phyloP scores from a whole-genome alignment of 2,329 filamentous ascomycete species.

The Talaromyces funiculosus region DNA sequence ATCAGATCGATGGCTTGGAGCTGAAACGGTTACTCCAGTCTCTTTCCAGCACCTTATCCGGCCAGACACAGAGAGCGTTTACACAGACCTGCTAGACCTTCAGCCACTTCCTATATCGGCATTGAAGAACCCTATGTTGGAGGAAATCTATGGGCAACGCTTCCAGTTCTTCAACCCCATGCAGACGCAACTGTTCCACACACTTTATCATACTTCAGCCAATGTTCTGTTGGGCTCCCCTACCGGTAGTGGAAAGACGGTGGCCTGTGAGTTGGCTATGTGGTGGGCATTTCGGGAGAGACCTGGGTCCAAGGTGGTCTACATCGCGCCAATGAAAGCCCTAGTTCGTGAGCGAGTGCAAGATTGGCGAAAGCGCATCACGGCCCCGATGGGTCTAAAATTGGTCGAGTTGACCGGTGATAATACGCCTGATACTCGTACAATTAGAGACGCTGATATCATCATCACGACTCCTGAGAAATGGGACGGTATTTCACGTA shows the following conservation, averaged over 20 bases:
- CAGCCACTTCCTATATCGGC: slow-evolving; percentile 84
- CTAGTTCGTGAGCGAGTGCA: slow-evolving; percentile 93
- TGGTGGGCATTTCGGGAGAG: slow-evolving; percentile 98
- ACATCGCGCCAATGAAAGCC: slow-evolving; percentile 99
- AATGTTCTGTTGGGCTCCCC: slow-evolving; percentile 94
- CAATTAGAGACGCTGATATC: slow-evolving; percentile 91
- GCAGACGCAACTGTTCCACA: slow-evolving; percentile 98
- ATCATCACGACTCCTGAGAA: slow-evolving; percentile 99
- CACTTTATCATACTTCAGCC: slow-evolving; percentile 82
- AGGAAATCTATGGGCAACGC: slow-evolving; percentile 79
- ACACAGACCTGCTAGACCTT: slow-evolving; percentile 86
- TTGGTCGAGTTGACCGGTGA: slow-evolving; percentile 95
- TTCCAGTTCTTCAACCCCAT: slow-evolving; percentile 99
- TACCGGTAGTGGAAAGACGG: slow-evolving; percentile 94
- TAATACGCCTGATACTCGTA: slow-evolving; percentile 94
- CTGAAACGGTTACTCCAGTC: slow-evolving; percentile 89
- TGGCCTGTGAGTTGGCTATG: slow-evolving; percentile 94
- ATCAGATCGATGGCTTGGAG: slow-evolving; percentile 92
- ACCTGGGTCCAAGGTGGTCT: slow-evolving; percentile 94
- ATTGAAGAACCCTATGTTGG: slow-evolving; percentile 76
- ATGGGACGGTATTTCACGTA: slow-evolving; percentile 98
- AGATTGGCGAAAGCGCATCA: slow-evolving; percentile 83
- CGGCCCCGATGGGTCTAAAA: slow-evolving; percentile 75
- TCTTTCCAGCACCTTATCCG: slow-evolving; percentile 98
- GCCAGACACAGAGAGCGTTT: slow-evolving; percentile 94